phyloP scores from a whole-genome alignment of 352 stramenopile genomes.

The Pythium dissotocum region DNA sequence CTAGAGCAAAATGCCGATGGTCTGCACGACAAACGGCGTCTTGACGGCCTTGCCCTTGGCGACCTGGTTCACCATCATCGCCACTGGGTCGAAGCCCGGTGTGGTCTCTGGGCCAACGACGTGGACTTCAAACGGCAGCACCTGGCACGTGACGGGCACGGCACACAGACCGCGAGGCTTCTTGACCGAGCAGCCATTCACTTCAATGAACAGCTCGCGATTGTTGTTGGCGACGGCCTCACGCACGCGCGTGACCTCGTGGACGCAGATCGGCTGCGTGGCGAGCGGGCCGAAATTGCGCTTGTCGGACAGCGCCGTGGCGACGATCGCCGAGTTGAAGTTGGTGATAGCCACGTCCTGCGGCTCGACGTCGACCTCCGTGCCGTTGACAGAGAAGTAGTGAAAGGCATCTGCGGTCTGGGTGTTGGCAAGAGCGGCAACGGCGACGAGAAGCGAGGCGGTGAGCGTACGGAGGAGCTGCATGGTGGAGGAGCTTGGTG shows the following conservation, averaged over 20 bases:
- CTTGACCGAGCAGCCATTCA: conserved; percentile 9
- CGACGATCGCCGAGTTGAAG: conserved; percentile 12
- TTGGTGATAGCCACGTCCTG: conserved; percentile 2
- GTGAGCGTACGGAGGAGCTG: conserved; percentile 10
- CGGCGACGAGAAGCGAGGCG: not conserved
- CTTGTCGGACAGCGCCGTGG: conserved; percentile 4
- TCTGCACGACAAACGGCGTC: conserved; percentile 13
- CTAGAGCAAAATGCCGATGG: conserved; percentile 18
- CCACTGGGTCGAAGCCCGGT: conserved; percentile 11
- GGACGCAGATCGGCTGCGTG: conserved; percentile 14
- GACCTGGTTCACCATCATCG: not conserved
- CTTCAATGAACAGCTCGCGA: conserved; percentile 18
- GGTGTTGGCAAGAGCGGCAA: not conserved
- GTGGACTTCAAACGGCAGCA: conserved; percentile 14
- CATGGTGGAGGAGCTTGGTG: conserved; percentile 2
- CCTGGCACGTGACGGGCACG: not conserved
- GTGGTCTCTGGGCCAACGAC: conserved; percentile 9
- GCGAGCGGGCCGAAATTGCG: conserved; percentile 10
- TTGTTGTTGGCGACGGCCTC: conserved; percentile 12
- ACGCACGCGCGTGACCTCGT: conserved; percentile 14
- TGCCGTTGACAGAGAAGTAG: not conserved
- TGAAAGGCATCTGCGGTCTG: not conserved
- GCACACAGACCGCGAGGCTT: not conserved
- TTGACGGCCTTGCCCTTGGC: conserved; percentile 7
- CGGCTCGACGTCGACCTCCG: conserved; percentile 1